Conservation (phyloP, 2,329 filamentous ascomycete genomes). For the Cephalotrichum gorgonifer region DNA sequence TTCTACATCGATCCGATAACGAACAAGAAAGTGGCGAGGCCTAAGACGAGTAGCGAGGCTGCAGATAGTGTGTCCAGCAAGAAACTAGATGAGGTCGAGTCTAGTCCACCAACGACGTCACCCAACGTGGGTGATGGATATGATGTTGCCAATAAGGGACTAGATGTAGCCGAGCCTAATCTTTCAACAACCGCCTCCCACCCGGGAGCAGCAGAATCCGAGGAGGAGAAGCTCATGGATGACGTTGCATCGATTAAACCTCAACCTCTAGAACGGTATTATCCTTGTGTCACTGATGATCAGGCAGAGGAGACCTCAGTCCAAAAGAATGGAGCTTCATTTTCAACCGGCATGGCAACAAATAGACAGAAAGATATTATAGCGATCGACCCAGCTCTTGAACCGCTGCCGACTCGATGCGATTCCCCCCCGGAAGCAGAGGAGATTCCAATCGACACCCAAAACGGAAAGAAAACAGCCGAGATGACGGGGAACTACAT, state of each 20-base stretch:
- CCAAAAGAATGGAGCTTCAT: not conserved
- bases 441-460: not conserved
- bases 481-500: conserved; percentile 1
- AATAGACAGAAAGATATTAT: not conserved
- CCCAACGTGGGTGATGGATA: not conserved
- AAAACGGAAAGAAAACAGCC: not conserved
- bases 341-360: not conserved
- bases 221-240: not conserved
- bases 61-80: not conserved
- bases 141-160: not conserved
- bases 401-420: too few relatives aligned
- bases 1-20: conserved; percentile 49
- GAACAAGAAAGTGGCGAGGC: conserved; percentile 36
- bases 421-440: too few relatives aligned
- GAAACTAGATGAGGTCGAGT: not conserved
- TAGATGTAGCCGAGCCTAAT: not conserved
- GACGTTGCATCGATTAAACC: too few relatives aligned
- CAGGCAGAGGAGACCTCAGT: not conserved
- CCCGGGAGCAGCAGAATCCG: not conserved
- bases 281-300: not conserved
- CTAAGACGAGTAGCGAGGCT: not conserved
- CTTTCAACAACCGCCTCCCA: not conserved
- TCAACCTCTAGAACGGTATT: too few relatives aligned
- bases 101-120: not conserved
- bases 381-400: too few relatives aligned